Evolutionary conservation across 495 filamentous ascomycete genomes (phyloP), one percentile per base, ranked within the genome.

Genomic region (Penicillium silybi): DNA sequence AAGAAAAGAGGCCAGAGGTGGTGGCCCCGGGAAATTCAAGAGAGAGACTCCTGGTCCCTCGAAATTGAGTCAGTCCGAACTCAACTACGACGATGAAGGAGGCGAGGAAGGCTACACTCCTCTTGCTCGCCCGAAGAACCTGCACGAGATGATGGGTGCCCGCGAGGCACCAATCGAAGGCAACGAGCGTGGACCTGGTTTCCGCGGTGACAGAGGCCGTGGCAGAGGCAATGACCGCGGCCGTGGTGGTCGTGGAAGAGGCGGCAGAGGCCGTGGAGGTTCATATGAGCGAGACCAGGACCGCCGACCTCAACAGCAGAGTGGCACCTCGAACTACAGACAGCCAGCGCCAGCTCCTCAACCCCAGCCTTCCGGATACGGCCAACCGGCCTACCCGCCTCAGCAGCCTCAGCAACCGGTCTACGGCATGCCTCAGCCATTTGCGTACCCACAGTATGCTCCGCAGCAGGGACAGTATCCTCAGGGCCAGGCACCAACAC

Each of bases 21-120:
- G 68, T 52, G 48, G 59, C 23, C 41, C 61, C 50, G 64, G 68
- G 54, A 68, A 68, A 61, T 38, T 48, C 27, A 69, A 70, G 54
- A 64, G 46, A 44, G 67, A 55, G 34, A 53, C 59, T 17, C 64
- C 69, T 40, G 65, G 56, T 25, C 65, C 68, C 48, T 70, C 67
- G 44, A 73, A 77, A 56, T 59, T 74, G 41, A 69, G 62, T 57
- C 73, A 69, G 17, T 64, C 54, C n/a, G 68, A 72, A 48, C 66
- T 80, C 42, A 82, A 86, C 50, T 83, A 87, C 15, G 73, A 80
- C 23, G 75, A 73, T 44, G 85, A 84, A 54, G 53, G 52, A 29
- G 63, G 54, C 13, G 72, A 76, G 46, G 76, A 77, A 50, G 74
- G 74, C 6, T 92, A 90, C 68, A 84, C 80, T 48, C 86, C 86